Evolutionary conservation across 2,329 filamentous ascomycete genomes (phyloP), one percentile per base, ranked within the genome.

Genomic region (Allantophomopsis lycopodina): DNA sequence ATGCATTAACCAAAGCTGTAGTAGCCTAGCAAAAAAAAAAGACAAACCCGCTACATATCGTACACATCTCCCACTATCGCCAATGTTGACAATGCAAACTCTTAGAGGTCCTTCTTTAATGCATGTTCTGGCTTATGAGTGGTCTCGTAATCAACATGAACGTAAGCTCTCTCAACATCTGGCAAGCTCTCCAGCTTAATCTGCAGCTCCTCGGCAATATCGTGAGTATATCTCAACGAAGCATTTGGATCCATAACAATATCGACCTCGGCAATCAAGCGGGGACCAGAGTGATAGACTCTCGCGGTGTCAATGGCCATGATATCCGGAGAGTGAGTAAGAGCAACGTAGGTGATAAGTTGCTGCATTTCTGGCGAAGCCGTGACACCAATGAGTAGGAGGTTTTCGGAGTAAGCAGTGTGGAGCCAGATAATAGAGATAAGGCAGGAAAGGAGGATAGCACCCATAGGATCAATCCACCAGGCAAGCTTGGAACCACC

Each of bases 121-220:
- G 63, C 62, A 51, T 79, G 88, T 65, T 95, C 88, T 0, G 89
- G 89, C 59, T 91, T 88, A 60, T 96, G 91, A 14, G 82, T 87
- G 4, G 88, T 95, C 65, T 96, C 91, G 52, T 93, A 96, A 59
- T 98, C 91, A 14, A 95, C 88, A 58, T 98, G 91, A 15, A 96
- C 91, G 56, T 95, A 96, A 0, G 87, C 87, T 43, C 91, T 68
- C 69, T 96, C 91, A 8, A 96, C 79, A 55, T 94, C 81, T 0
- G 91, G 89, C 46, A 98, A 61, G 41, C 79, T 83, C 69, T 98
- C 91, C 2, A 96, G 68, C 65, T 96, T 96, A 46, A 83, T 83
- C 67, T 98, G 91, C 51, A 98, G 68, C 51, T 82, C 87, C 61
- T 98, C 91, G 0, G 91, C 89, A 11, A 95, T 76, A 54, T 98